Evolutionary conservation across 495 filamentous ascomycete genomes (phyloP).

Genomic region (Apiosordaria backusii): DNA sequence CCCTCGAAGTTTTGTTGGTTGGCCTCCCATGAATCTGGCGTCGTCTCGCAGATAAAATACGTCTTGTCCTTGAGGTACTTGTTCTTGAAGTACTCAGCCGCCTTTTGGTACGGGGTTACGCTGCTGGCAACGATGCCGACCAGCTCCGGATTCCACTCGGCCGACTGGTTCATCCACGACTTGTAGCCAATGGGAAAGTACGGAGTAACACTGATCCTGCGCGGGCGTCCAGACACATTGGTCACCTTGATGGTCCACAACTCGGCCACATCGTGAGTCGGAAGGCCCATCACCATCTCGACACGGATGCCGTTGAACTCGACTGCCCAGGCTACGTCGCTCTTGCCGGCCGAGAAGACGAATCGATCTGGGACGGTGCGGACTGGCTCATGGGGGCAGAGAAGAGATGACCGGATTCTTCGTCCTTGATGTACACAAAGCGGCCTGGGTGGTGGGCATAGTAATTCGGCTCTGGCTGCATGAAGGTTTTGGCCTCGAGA

Average conservation of each 20-base stretch:
- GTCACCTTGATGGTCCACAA: slow-evolving; percentile 54
- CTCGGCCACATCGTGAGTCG: slow-evolving; percentile 53
- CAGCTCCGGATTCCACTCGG: slow-evolving; percentile 46
- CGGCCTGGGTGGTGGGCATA: slow-evolving; percentile 57
- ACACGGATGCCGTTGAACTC: slow-evolving; percentile 50
- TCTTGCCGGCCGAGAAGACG: slow-evolving; percentile 54
- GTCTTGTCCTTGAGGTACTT: slow-evolving; percentile 56
- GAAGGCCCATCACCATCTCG: slow-evolving; percentile 50
- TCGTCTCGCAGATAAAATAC: slow-evolving; percentile 53
- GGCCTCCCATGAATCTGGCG: slow-evolving; percentile 49
- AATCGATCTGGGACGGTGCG: slow-evolving; percentile 46
- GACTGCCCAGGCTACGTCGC: slow-evolving; percentile 50
- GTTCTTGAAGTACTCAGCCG: slow-evolving; percentile 54
- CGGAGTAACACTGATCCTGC: slow-evolving; percentile 51
- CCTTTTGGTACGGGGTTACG: slow-evolving; percentile 55
- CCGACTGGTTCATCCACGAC: slow-evolving; percentile 60
- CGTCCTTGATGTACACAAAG: slow-evolving; percentile 58
- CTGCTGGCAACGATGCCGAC: slow-evolving; percentile 48
- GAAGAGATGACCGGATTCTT: slow-evolving; percentile 50
- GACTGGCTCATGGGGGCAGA: slow-evolving; percentile 55
- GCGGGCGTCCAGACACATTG: slow-evolving; percentile 43
- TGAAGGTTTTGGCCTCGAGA: slow-evolving; percentile 56
- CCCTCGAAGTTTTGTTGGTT: slow-evolving; percentile 52
- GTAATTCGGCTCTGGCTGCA: slow-evolving; percentile 59
- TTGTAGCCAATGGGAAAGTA: slow-evolving; percentile 58